Evolutionary conservation across 2,329 filamentous ascomycete genomes (phyloP), one percentile per base, ranked within the genome.

Genomic region (Colletotrichum sp.): DNA sequence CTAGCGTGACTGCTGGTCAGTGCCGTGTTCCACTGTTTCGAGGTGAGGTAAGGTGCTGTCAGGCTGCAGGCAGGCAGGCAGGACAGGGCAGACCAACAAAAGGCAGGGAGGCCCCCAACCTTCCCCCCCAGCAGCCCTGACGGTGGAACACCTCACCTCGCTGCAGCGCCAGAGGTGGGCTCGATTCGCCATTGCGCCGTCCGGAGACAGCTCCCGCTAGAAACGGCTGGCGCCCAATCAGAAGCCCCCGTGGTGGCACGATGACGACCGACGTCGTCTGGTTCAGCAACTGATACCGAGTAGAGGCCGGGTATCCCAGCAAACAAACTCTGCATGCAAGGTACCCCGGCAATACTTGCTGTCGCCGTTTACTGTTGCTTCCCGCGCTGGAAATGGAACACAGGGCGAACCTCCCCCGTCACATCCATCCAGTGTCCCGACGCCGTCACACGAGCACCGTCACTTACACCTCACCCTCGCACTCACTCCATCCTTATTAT

Each of bases 241-340:
- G 64, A 19, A 8, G 34, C 19, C 15, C 15, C 19, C 11, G 36
- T n/a, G 12, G 15, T 30, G n/a, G 64, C 74, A 74, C 74, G 70
- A 76, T 76, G 70, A 73, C 74, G 74, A 49, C 44, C 15, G 36
- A 22, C 15, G 16, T 36, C 27, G 55, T 39, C 13, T 29, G 72
- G 25, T 25, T 59, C 29, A 69, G 74, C 49, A 76, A 65, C 19
- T 69, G 22, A 69, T 76, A 36, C 64, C 57, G 73, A 63, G 71
- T 72, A 66, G n/a, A 27, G 22, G 16, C 25, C 12, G 9, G 39
- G 55, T 52, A 66, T 63, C 52, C 22, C 73, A 64, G 61, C 64
- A 52, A 19, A 32, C 74, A 62, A 59, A 69, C 70, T 76, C 44
- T 76, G 64, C 65, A 76, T 69, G 64, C 74, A 76, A 74, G 59